Conservation (phyloP, 176 grass and related monocot species). For the Bolboschoenus planiculmis region DNA sequence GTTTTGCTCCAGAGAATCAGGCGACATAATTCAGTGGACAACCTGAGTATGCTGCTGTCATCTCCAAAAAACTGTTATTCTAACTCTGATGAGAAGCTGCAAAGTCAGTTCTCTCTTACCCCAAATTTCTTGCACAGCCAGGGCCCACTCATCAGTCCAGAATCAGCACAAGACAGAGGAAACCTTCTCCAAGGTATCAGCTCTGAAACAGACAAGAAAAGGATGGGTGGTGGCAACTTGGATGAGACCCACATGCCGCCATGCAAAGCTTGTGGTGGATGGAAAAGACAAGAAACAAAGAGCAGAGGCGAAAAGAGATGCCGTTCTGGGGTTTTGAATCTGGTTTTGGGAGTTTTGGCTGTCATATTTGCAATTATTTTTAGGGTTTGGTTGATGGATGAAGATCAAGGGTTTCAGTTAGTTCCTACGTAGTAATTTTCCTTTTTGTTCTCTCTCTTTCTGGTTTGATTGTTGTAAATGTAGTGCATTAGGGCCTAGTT, state of each 20-base stretch:
- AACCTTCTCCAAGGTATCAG: neutral
- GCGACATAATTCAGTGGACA: neutral
- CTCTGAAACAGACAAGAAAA: slow-evolving; percentile 26
- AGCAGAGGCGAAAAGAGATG: slow-evolving; percentile 16
- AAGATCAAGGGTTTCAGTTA: slow-evolving; percentile 16
- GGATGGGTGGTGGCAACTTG: neutral
- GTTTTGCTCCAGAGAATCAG: neutral
- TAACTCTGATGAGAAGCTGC: slow-evolving; percentile 14
- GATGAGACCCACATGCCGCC: neutral
- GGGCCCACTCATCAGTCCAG: neutral
- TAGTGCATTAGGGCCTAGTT: neutral
- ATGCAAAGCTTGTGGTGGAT: slow-evolving; percentile 22
- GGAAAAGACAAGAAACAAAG: slow-evolving; percentile 22
- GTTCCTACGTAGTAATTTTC: slow-evolving; percentile 33
- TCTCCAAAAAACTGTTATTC: slow-evolving; percentile 26
- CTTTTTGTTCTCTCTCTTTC: neutral
- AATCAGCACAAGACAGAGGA: slow-evolving; percentile 10
- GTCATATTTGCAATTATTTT: slow-evolving; percentile 16
- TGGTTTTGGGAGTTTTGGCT: slow-evolving; percentile 18
- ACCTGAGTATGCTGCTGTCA: neutral
- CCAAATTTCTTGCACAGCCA: slow-evolving; percentile 9
- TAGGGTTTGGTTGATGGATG: slow-evolving; percentile 26
- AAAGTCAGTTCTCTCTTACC: slow-evolving; percentile 25
- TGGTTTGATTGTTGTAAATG: slow-evolving; percentile 18
- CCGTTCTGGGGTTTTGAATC: neutral